These are phyloP conservation scores for Amanita molliuscula DNA, from an alignment of 768 basidiomycete genomes.

Conservation along the genomic window DNA sequence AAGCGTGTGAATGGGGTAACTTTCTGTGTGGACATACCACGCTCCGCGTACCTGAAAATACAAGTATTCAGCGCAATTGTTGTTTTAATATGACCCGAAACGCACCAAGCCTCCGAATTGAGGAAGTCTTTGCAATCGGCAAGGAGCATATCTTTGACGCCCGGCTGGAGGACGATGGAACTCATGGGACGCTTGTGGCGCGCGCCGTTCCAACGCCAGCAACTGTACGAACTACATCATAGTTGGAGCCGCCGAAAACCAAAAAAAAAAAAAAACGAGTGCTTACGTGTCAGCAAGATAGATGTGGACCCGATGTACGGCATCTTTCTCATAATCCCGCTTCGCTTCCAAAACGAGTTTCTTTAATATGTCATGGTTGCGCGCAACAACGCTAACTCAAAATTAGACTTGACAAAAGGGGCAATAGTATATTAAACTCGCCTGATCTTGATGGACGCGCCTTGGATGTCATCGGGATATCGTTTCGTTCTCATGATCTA, in stretches of 20 bases:
- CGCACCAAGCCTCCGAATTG: slow-evolving; percentile 77
- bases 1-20: slow-evolving; percentile 11
- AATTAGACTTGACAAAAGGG: slow-evolving; percentile 4
- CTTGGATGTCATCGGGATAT: slow-evolving; percentile 67
- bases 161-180: slow-evolving; percentile 85
- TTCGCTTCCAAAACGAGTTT: slow-evolving; percentile 81
- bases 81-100: slow-evolving; percentile 8
- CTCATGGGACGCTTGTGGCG: slow-evolving; percentile 86
- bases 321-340: slow-evolving; percentile 84
- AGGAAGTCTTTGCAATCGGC: slow-evolving; percentile 82
- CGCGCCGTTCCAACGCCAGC: slow-evolving; percentile 86
- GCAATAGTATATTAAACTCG: slow-evolving; percentile 15
- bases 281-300: slow-evolving; percentile 84
- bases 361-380: slow-evolving; percentile 83
- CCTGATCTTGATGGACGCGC: slow-evolving; percentile 74
- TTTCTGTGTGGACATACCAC: slow-evolving; percentile 41
- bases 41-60: slow-evolving; percentile 70
- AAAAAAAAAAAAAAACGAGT: slow-evolving; percentile 9
- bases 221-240: slow-evolving; percentile 46
- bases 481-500: slow-evolving; percentile 78
- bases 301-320: slow-evolving; percentile 83
- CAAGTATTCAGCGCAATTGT: slow-evolving; percentile 6
- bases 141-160: slow-evolving; percentile 85
- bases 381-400: slow-evolving; percentile 65
- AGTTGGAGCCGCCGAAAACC: slow-evolving; percentile 7